A percentile compares a stretch with the other conserved stretches of the same genome.
phyloP scores from a whole-genome alignment of 106 monocot species.

The Dactylorhiza incarnata region DNA sequence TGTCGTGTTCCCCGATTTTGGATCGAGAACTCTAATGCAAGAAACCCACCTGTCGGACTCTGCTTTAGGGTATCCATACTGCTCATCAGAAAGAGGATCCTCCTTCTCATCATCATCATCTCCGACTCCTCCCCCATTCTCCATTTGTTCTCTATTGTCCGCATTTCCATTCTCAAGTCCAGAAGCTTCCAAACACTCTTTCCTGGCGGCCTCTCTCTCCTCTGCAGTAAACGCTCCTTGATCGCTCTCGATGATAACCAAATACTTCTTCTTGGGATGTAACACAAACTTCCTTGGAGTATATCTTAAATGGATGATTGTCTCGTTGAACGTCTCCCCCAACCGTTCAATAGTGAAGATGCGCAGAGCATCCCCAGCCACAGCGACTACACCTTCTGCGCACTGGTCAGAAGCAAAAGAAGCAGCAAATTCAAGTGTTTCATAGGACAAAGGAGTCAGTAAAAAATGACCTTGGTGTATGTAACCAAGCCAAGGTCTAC shows the following conservation, averaged over 20 bases:
- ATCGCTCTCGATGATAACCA: conserved; percentile 88
- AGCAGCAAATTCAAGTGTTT: conserved; percentile 89
- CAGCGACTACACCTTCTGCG: conserved; percentile 96
- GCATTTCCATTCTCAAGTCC: conserved; percentile 73
- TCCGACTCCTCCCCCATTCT: conserved; percentile 43
- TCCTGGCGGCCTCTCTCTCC: conserved; percentile 82
- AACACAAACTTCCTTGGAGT: conserved; percentile 91
- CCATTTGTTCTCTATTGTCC: conserved; percentile 46
- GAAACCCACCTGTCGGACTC: conserved; percentile 92
- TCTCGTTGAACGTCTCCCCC: conserved; percentile 95
- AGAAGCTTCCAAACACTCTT: conserved; percentile 71
- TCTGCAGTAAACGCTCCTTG: conserved; percentile 94
- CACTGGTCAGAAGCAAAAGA: conserved; percentile 98
- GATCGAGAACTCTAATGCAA: conserved; percentile 93
- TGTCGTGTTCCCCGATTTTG: conserved; percentile 58
- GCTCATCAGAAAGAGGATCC: conserved; percentile 84
- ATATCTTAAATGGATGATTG: conserved; percentile 72
- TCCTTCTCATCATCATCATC: conserved; percentile 61
- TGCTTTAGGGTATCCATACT: conserved; percentile 93
- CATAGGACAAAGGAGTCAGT: conserved; percentile 82
- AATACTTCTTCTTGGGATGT: conserved; percentile 61
- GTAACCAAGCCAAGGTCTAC: conserved; percentile 95
- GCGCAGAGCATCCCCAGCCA: conserved; percentile 84
- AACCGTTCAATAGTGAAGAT: conserved; percentile 90
- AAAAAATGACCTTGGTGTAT: conserved; percentile 96